phyloP scores from a whole-genome alignment of 1,139 yeast genomes.

The Debaryomycetaceae sp. region DNA sequence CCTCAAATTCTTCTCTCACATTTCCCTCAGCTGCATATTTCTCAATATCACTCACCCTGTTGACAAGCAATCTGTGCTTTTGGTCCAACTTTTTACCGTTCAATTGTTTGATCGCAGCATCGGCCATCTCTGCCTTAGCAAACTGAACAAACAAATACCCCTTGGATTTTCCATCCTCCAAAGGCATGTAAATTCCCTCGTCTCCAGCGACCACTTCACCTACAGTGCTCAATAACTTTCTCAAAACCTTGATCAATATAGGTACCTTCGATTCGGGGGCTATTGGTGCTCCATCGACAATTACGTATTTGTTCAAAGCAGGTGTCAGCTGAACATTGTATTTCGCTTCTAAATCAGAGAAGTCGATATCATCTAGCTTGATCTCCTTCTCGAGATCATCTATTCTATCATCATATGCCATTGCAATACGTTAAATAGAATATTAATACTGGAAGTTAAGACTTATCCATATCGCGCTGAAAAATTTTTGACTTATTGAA shows the following conservation, averaged over 20 bases:
- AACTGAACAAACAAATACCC: conserved; percentile 90
- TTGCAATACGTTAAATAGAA: conserved; percentile 4
- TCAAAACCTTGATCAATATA: conserved; percentile 78
- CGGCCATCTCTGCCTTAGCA: conserved; percentile 64
- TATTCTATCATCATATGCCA: conserved; percentile 19
- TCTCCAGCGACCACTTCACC: conserved; percentile 70
- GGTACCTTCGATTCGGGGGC: conserved; percentile 90
- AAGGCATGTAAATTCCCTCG: conserved; percentile 76
- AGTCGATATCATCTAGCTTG: conserved; percentile 65
- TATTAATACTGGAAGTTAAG: neutral
- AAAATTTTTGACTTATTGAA: conserved; percentile 7
- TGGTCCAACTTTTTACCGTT: conserved; percentile 91
- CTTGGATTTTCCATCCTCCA: conserved; percentile 74
- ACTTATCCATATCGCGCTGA: conserved; percentile 5
- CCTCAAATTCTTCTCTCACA: conserved; percentile 60
- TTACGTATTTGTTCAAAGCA: conserved; percentile 75
- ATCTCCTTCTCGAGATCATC: conserved; percentile 48
- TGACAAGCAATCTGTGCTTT: conserved; percentile 84
- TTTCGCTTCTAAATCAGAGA: conserved; percentile 80
- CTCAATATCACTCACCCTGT: conserved; percentile 81
- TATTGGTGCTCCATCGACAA: conserved; percentile 93
- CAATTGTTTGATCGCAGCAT: conserved; percentile 72
- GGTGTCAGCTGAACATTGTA: conserved; percentile 59
- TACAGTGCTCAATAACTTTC: conserved; percentile 66
- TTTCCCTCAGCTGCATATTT: conserved; percentile 71